These are phyloP conservation scores for Diplodia intermedia DNA, from an alignment of 2,329 filamentous ascomycete species.

Conservation along the genomic window DNA sequence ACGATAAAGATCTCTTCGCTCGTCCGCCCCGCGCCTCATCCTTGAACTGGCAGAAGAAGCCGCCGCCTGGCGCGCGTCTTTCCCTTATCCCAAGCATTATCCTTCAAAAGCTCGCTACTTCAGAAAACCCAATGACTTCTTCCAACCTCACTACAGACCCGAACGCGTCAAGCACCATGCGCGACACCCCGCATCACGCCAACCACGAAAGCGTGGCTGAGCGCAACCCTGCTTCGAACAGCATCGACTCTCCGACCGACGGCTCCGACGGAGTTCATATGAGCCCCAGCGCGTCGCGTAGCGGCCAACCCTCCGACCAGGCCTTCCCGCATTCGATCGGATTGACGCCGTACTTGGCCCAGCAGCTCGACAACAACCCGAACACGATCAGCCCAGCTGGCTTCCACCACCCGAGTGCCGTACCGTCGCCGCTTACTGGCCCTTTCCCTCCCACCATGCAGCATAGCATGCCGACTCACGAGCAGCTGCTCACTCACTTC, in stretches of 20 bases:
- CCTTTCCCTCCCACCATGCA: conserved; percentile 6
- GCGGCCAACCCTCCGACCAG: not conserved
- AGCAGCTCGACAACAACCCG: conserved; percentile 17
- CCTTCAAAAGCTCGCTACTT: not conserved
- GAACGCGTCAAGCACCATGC: conserved; percentile 6
- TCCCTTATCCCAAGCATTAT: conserved; percentile 1
- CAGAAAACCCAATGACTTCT: conserved; percentile 15
- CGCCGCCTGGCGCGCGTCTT: conserved; percentile 12
- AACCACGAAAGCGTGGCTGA: not conserved
- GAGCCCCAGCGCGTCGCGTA: not conserved
- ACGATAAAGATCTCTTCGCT: not conserved
- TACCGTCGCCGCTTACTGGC: conserved; percentile 39
- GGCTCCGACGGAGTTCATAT: not conserved
- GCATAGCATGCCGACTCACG: not conserved
- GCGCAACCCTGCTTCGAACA: not conserved
- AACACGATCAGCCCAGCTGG: conserved; percentile 13
- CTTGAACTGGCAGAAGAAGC: conserved; percentile 18
- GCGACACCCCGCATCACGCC: not conserved
- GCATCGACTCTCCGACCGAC: not conserved
- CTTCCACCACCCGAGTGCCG: conserved; percentile 38
- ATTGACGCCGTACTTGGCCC: conserved; percentile 32
- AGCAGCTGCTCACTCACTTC: conserved; percentile 42
- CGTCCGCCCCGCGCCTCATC: conserved; percentile 8
- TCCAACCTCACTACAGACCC: not conserved
- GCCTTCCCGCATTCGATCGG: conserved; percentile 8